Evolutionary conservation across 1,284 basidiomycete species (phyloP).

Genomic region (Ganoderma resinaceum): DNA sequence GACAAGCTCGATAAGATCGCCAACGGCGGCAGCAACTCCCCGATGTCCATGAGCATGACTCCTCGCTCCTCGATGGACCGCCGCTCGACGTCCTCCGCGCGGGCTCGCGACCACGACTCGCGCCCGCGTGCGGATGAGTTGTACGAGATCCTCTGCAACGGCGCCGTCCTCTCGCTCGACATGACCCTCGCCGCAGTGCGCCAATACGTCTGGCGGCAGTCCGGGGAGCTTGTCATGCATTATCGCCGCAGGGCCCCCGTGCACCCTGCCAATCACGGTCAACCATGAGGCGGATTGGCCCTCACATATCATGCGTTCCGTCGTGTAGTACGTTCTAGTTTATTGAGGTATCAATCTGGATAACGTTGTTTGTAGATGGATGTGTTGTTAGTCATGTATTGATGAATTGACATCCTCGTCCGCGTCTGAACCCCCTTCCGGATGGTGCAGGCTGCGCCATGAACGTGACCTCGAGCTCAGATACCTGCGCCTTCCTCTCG

Average conservation of each 20-base stretch:
- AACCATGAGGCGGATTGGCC: background rate
- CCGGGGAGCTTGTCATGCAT: slow-evolving; percentile 83
- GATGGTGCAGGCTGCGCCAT: background rate
- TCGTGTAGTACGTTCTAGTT: background rate
- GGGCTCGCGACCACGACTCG: slow-evolving; percentile 23
- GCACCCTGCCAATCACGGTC: background rate
- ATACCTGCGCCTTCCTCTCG: background rate
- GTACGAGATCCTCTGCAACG: slow-evolving; percentile 91
- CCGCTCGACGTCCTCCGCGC: slow-evolving; percentile 33
- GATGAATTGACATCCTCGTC: background rate
- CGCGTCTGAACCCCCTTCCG: background rate
- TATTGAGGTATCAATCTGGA: background rate
- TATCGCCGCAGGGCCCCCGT: slow-evolving; percentile 66
- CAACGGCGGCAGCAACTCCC: slow-evolving; percentile 29
- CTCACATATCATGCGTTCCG: background rate
- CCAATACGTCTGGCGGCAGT: slow-evolving; percentile 86
- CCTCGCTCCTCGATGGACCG: slow-evolving; percentile 55
- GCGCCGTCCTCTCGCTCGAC: slow-evolving; percentile 77
- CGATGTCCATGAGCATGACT: slow-evolving; percentile 44
- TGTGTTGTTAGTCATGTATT: background rate
- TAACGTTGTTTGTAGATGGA: background rate
- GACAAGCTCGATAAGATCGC: slow-evolving; percentile 82
- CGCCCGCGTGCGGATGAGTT: slow-evolving; percentile 68
- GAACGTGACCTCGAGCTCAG: background rate
- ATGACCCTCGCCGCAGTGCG: slow-evolving; percentile 91